A percentile compares a stretch with the other conserved stretches of the same genome.
Conservation (phyloP, 148 eudicot genomes). For the Fagopyrum esculentum region DNA sequence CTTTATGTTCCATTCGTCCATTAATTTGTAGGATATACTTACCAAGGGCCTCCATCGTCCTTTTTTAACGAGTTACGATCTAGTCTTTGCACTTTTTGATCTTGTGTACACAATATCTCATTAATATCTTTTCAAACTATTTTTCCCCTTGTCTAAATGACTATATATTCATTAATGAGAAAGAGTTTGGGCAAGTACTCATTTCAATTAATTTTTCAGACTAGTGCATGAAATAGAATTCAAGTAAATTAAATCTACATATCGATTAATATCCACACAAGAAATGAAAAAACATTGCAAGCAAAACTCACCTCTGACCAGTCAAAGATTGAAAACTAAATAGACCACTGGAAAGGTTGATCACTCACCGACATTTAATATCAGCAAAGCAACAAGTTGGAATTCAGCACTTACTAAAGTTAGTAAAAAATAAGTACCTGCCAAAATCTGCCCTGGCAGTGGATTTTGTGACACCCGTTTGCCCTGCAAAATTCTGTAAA, state of each 20-base stretch:
- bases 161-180: no score
- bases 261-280: background rate
- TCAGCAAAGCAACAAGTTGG: background rate
- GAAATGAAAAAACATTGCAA: background rate
- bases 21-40: no score
- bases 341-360: background rate
- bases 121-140: no score
- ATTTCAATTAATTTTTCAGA: no score
- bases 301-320: background rate
- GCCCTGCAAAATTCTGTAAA: slow-evolving; percentile 13
- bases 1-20: no score
- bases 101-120: no score
- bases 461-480: background rate
- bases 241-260: background rate
- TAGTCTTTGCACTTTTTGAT: no score
- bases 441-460: background rate
- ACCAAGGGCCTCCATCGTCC: no score
- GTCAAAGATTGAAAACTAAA: background rate
- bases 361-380: background rate
- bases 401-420: background rate
- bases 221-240: no score
- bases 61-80: no score
- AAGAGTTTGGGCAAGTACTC: no score
- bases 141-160: no score
- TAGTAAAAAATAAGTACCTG: background rate